phyloP scores from a whole-genome alignment of 306 rosid species.

The Pterocarpus santalinus region DNA sequence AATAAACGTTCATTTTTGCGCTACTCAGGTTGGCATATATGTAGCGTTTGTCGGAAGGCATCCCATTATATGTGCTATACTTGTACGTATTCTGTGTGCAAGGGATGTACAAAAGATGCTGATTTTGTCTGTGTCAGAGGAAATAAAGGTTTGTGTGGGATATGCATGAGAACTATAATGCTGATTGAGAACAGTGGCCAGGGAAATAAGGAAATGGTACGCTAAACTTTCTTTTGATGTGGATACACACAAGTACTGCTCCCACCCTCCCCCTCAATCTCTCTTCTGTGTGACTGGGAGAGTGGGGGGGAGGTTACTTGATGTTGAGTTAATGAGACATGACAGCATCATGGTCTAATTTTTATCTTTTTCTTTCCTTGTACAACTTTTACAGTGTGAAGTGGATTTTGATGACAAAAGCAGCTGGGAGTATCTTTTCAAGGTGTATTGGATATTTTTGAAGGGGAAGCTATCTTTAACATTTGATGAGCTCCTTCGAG shows the following conservation, averaged over 20 bases:
- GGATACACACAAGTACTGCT: not conserved
- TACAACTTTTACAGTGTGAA: conserved; percentile 50
- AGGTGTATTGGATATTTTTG: conserved; percentile 87
- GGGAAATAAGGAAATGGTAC: conserved; percentile 78
- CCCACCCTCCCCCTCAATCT: not conserved
- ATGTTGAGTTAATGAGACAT: conserved; percentile 13
- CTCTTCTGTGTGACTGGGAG: not conserved
- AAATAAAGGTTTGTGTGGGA: conserved; percentile 86
- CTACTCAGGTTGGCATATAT: conserved; percentile 96
- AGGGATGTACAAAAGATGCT: conserved; percentile 78
- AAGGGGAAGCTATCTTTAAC: conserved; percentile 82
- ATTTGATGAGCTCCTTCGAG: conserved; percentile 76
- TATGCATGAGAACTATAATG: conserved; percentile 93
- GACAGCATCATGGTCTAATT: conserved; percentile 37
- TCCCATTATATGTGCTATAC: conserved; percentile 95
- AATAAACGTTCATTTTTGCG: conserved; percentile 17
- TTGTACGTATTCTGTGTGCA: conserved; percentile 92
- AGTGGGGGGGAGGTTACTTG: not conserved
- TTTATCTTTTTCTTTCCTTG: conserved; percentile 16
- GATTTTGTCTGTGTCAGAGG: conserved; percentile 89
- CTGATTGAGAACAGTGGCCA: conserved; percentile 73
- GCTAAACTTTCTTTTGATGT: conserved; percentile 48
- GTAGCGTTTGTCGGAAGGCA: conserved; percentile 82
- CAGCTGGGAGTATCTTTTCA: conserved; percentile 99
- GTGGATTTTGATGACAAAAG: conserved; percentile 97